Percentiles rank a stretch among this genome's conserved stretches.
phyloP scores from a whole-genome alignment of 2,329 filamentous ascomycete genomes.

The Xylariaceae sp. region DNA sequence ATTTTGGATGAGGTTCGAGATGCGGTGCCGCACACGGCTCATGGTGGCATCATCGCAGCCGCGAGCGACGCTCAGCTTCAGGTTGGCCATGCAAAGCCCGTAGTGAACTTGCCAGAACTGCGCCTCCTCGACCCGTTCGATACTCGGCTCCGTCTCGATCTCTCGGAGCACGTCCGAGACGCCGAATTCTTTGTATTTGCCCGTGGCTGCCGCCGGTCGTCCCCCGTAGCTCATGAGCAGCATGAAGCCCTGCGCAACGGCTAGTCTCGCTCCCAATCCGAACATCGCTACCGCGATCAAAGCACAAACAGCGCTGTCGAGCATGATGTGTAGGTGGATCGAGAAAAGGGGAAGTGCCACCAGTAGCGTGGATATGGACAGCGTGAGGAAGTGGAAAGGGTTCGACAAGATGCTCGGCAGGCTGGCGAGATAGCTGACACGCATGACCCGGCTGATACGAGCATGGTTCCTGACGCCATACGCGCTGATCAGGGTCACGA shows the following conservation, averaged over 20 bases:
- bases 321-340: conserved; percentile 72
- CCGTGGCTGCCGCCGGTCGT: conserved; percentile 18
- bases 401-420: conserved; percentile 87
- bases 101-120: conserved; percentile 99
- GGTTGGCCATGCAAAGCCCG: conserved; percentile 89
- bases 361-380: conserved; percentile 77
- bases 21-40: conserved; percentile 66
- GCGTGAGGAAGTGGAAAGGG: conserved; percentile 88
- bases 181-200: conserved; percentile 38
- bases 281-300: conserved; percentile 87
- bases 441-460: conserved; percentile 86
- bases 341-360: conserved; percentile 77
- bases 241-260: conserved; percentile 84
- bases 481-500: conserved; percentile 78
- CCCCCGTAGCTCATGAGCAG: conserved; percentile 82
- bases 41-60: conserved; percentile 66
- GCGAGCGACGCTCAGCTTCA: conserved; percentile 67
- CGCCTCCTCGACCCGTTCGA: conserved; percentile 78
- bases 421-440: conserved; percentile 73
- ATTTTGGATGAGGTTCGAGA: conserved; percentile 76
- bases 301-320: conserved; percentile 77
- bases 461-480: conserved; percentile 85
- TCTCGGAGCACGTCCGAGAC: conserved; percentile 75
- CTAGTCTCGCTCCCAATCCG: conserved; percentile 73
- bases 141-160: conserved; percentile 72